Evolutionary conservation across 495 filamentous ascomycete genomes (phyloP), one percentile per base, ranked within the genome.

Genomic region (Cairneyella variabilis): DNA sequence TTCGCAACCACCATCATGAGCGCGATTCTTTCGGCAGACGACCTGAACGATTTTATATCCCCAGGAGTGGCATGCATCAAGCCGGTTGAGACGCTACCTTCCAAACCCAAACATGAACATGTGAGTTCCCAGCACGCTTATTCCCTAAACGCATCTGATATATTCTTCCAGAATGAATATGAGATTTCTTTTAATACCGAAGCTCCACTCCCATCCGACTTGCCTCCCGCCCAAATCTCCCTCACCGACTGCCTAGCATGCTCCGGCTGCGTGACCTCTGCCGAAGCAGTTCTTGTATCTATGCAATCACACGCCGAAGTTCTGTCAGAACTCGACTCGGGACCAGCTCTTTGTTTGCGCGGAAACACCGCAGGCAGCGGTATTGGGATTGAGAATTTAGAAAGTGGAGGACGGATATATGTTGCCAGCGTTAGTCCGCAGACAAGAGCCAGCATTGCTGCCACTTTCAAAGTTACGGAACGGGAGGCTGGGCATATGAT

Each of bases 31-130:
- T 97, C 91, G 45, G 89, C 86, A 56, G 91, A 97, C 71, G 90
- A 96, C 68, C 76, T 98, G 55, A 98, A 98, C 74, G 93, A 98
- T 76, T 98, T 98, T 73, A 98, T 98, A 64, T 91, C 86, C 26
- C 93, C 93, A 6, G 93, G 93, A 30, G 90, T 98, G 54, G 93
- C 93, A 30, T 98, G 93, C 70, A 97, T 98, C 69, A 98, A 98
- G 64, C 93, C 93, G 17, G 81, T 98, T 58, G 93, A 98, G 67
- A 90, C 89, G 1, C 78, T 97, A 11, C 92, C 91, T 0, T 17
- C 56, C 54, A 40, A 57, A 60, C 37, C 47, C 43, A 14, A 17
- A 1, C 27, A 22, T 27, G 53, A 28, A 36, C 43, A 42, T 51
- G 54, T 54, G 45, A 7, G 26, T n/a, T 26, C 23, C 26, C 14